These are phyloP conservation scores for Chaetomiaceae sp. DNA, from an alignment of 2,329 filamentous ascomycete genomes.

Conservation along the genomic window DNA sequence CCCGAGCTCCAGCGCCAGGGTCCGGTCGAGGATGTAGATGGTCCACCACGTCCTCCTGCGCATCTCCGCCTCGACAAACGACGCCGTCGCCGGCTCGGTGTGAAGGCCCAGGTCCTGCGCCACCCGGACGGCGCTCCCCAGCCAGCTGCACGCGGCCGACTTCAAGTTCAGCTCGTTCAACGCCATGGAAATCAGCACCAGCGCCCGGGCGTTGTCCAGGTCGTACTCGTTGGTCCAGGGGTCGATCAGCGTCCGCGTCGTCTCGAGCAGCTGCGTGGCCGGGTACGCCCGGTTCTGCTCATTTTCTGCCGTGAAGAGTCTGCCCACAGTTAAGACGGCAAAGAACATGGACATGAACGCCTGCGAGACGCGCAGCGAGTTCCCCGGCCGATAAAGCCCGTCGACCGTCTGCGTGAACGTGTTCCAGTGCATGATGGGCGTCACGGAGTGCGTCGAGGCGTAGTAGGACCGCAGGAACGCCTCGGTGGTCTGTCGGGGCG, in stretches of 20 bases:
- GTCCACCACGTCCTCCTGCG: constrained; percentile 89
- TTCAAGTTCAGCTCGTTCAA: constrained; percentile 82
- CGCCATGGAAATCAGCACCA: constrained; percentile 71
- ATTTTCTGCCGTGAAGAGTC: constrained; percentile 61
- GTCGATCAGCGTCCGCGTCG: constrained; percentile 65
- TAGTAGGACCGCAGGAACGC: constrained; percentile 72
- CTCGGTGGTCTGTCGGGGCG: constrained; percentile 64
- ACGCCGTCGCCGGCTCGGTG: constrained; percentile 66
- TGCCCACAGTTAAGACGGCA: constrained; percentile 75
- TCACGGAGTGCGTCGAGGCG: constrained; percentile 68
- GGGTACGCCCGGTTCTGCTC: constrained; percentile 49
- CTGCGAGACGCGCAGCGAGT: constrained; percentile 55
- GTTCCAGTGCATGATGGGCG: constrained; percentile 86
- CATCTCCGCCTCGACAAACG: constrained; percentile 77
- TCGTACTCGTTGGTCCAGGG: constrained; percentile 76
- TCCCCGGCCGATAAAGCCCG: constrained; percentile 63
- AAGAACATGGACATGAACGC: constrained; percentile 80
- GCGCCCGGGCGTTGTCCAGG: constrained; percentile 68
- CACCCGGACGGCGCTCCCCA: constrained; percentile 72
- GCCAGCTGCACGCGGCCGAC: constrained; percentile 80
- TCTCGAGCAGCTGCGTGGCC: constrained; percentile 63
- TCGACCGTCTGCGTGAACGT: constrained; percentile 74
- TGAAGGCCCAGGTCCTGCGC: constrained; percentile 83
- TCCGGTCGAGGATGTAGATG: constrained; percentile 82
- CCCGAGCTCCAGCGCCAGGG: constrained; percentile 73